phyloP scores from a whole-genome alignment of 2,329 filamentous ascomycete species.

The Pestalotiopsis fici region DNA sequence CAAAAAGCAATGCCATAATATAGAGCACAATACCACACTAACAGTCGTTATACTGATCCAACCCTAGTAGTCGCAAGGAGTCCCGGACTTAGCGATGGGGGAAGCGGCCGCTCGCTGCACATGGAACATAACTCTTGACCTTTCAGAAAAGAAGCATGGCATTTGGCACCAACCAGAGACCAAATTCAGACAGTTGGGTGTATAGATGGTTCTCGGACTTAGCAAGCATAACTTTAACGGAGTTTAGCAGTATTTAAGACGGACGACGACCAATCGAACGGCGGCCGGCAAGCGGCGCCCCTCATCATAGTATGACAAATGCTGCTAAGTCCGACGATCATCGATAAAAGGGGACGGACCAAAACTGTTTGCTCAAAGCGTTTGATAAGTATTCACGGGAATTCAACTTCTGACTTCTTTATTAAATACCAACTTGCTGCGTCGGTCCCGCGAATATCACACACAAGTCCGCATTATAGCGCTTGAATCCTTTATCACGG shows the following conservation, averaged over 20 bases:
- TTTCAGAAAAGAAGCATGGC: neutral
- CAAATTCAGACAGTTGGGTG: neutral
- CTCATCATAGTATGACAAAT: neutral
- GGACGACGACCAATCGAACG: neutral
- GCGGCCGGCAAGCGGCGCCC: no score
- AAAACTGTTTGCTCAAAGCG: no score
- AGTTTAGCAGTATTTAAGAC: neutral
- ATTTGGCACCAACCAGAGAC: no score
- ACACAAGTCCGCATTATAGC: no score
- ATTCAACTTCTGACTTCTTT: no score
- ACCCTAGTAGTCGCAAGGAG: neutral
- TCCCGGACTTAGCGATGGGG: neutral
- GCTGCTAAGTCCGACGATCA: neutral
- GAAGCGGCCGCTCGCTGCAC: neutral
- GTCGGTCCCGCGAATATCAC: no score
- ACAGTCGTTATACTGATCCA: neutral
- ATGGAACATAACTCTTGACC: neutral
- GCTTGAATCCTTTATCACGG: no score
- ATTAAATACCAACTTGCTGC: no score
- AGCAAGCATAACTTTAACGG: neutral
- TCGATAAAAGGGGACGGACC: no score
- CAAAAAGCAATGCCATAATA: neutral
- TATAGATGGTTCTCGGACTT: neutral
- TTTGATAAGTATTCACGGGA: no score
- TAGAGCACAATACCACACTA: neutral